Conservation (phyloP, 306 rosid genomes). For the Rubus parviflorus region DNA sequence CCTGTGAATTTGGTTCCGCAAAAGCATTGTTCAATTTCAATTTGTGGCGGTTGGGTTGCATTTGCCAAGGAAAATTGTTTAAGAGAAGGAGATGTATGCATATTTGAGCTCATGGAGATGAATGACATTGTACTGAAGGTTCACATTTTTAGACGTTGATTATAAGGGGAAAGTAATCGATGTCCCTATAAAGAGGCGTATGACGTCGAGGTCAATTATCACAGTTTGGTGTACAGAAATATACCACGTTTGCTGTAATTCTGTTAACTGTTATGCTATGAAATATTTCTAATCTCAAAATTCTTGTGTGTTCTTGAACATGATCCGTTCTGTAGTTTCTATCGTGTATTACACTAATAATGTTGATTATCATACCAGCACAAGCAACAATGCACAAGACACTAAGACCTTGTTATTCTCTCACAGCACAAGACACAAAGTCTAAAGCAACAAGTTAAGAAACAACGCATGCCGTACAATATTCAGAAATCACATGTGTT, state of each 20-base stretch:
- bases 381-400: no score
- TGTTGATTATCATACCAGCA: no score
- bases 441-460: no score
- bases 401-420: no score
- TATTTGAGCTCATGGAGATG: background rate
- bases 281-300: no score
- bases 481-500: no score
- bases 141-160: background rate
- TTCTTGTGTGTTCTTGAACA: no score
- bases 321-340: no score
- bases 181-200: background rate
- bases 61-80: background rate
- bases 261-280: no score
- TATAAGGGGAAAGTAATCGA: background rate
- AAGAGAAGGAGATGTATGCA: conserved; percentile 1
- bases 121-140: background rate
- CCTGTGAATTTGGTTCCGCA: background rate
- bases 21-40: background rate
- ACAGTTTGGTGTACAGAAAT: background rate
- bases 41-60: conserved; percentile 10
- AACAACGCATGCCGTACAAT: no score
- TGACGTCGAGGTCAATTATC: background rate
- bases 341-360: no score
- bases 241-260: background rate
- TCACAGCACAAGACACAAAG: no score